Conservation (phyloP, 371 early-diverging fungal species). For the Mucor lusitanicus region DNA sequence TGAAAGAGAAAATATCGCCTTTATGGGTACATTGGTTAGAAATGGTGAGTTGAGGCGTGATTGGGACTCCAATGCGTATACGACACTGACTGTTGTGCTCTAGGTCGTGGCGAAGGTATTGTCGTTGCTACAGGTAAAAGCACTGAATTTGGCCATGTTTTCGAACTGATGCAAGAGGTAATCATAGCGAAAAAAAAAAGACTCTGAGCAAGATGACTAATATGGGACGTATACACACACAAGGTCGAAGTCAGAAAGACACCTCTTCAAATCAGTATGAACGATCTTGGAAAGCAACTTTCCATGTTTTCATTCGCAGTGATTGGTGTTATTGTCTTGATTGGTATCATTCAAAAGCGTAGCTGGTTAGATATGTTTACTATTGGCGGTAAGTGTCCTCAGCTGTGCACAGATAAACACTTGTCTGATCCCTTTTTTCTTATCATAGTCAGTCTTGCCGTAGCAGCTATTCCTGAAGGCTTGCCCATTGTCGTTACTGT, state of each 20-base stretch:
- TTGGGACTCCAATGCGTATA: background rate
- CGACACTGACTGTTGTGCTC: background rate
- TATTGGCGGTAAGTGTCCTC: constrained; percentile 65
- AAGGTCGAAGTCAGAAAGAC: constrained; percentile 82
- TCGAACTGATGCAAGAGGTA: constrained; percentile 83
- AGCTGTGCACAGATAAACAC: background rate
- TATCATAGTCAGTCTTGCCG: constrained; percentile 75
- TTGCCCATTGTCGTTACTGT: constrained; percentile 93
- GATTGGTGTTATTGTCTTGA: constrained; percentile 86
- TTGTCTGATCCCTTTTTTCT: too few relatives aligned
- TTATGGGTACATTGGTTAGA: constrained; percentile 87
- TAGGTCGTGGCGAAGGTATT: constrained; percentile 77
- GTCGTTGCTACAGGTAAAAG: constrained; percentile 84
- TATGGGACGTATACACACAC: background rate
- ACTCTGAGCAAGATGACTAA: background rate
- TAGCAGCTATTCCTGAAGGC: constrained; percentile 96
- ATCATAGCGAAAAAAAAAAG: too few relatives aligned
- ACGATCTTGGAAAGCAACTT: constrained; percentile 83
- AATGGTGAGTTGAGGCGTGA: constrained; percentile 46
- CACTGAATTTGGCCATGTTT: constrained; percentile 89
- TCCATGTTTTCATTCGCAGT: constrained; percentile 84
- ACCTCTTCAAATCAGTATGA: constrained; percentile 88
- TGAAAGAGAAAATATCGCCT: constrained; percentile 82
- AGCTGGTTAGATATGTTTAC: constrained; percentile 95
- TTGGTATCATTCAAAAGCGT: constrained; percentile 88